phyloP scores from a whole-genome alignment of 1,284 basidiomycete genomes.

The Phellopilus nigrolimitatus region DNA sequence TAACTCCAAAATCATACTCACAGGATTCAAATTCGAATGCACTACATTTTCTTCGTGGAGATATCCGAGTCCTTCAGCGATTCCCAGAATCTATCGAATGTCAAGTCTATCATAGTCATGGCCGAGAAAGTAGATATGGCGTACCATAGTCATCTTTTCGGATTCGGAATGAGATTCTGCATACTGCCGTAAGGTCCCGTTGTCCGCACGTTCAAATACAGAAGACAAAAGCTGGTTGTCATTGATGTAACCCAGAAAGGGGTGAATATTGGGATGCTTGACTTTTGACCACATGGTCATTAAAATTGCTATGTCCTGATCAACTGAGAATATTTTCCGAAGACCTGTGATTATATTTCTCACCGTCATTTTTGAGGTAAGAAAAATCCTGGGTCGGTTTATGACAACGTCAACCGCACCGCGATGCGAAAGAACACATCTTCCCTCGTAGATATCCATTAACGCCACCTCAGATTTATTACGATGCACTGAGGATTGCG shows the following conservation, averaged over 20 bases:
- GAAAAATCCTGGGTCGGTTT: no score
- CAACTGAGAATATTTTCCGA: no score
- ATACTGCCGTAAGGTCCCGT: background rate
- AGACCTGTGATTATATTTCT: no score
- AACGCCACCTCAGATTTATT: no score
- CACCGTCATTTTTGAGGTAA: no score
- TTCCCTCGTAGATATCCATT: no score
- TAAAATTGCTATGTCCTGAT: background rate
- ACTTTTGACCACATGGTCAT: slow-evolving; percentile 11
- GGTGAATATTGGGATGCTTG: slow-evolving; percentile 10
- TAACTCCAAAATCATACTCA: background rate
- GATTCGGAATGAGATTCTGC: no score
- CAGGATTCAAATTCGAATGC: slow-evolving; percentile 5
- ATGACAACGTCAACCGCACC: no score
- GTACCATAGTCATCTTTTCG: no score
- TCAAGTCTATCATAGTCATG: background rate
- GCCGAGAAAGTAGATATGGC: no score
- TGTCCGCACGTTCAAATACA: slow-evolving; percentile 14
- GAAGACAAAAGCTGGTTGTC: slow-evolving; percentile 1
- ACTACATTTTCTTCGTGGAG: slow-evolving; percentile 4
- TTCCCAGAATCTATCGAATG: slow-evolving; percentile 1
- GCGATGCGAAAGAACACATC: no score
- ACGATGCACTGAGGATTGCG: no score
- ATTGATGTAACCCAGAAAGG: slow-evolving; percentile 9
- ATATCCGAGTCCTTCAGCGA: slow-evolving; percentile 10